These are phyloP conservation scores for Aspergillus ostianus DNA, from an alignment of 495 filamentous ascomycete species.

Conservation along the genomic window DNA sequence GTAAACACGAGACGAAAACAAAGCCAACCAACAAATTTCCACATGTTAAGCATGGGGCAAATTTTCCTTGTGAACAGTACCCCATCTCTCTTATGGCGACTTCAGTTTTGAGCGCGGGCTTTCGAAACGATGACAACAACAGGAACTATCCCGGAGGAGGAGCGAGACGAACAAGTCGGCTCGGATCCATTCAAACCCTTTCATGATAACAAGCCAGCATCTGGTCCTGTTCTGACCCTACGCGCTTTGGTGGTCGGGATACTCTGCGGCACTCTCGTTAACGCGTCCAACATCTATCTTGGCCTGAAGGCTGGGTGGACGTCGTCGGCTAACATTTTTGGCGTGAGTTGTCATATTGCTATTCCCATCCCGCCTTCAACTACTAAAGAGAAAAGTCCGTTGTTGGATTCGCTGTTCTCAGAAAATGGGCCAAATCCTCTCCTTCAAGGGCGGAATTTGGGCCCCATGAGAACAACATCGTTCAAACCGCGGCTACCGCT, in stretches of 20 bases:
- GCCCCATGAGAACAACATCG: constrained; percentile 12
- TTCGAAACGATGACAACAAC: not conserved
- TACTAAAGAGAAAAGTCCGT: constrained; percentile 1
- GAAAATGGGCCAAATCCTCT: not conserved
- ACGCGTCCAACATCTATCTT: constrained; percentile 9
- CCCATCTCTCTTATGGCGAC: no score
- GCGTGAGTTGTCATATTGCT: not conserved
- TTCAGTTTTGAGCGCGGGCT: no score
- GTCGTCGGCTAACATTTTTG: constrained; percentile 9
- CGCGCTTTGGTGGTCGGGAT: constrained; percentile 5
- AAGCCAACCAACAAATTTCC: not conserved
- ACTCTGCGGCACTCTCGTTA: constrained; percentile 9
- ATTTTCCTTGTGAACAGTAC: no score
- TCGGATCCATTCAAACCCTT: constrained; percentile 6
- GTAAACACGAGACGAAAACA: not conserved
- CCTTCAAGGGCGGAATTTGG: constrained; percentile 2
- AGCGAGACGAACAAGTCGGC: not conserved
- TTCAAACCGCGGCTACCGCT: constrained; percentile 8
- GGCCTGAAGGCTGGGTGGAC: constrained; percentile 12
- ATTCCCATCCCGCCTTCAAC: not conserved
- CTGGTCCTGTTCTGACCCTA: constrained; percentile 1
- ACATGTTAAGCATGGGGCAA: not conserved
- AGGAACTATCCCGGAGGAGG: not conserved
- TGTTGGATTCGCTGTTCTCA: constrained; percentile 7
- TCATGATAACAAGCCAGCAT: not conserved